Evolutionary conservation across 2,329 filamentous ascomycete species (phyloP), one percentile per base, ranked within the genome.

Genomic region (Rosellinia necatrix): DNA sequence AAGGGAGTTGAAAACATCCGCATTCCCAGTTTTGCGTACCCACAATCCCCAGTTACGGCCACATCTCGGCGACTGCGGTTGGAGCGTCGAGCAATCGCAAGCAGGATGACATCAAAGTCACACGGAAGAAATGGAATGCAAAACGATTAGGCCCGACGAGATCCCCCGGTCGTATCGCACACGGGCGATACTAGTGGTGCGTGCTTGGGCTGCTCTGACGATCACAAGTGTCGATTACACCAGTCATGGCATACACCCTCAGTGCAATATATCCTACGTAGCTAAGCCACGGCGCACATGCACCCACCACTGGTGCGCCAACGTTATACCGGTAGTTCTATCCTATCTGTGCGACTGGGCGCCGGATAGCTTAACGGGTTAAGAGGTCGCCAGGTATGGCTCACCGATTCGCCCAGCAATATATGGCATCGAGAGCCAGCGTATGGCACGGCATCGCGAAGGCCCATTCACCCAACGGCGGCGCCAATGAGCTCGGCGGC

Each of bases 21-120:
- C 13, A 17, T 29, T 24, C 40, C 40, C 29, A 38, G 29, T 37
- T 47, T 21, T 21, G 29, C 22, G 27, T 43, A 56, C 32, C 32
- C 48, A n/a, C 21, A 47, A 12, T 42, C 30, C 34, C 41, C 24
- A 49, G 13, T 22, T 35, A 55, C 58, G 60, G 60, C 52, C 47
- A 55, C 49, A 57, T 53, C 40, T 63, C 61, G 61, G 61, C 48
- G 50, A 25, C 49, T 51, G 49, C 43, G 21, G 13, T 34, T 19
- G 15, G 24, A 34, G 9, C 13, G 40, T 37, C 34, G 25, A 54
- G 40, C 34, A 52, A 44, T 12, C 22, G 30, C 49, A 40, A 44
- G 41, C 40, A 37, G 37, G 49, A 34, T 6, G 15, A 42, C 30
- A 6, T 29, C 37, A 38, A 44, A 42, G 50, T 57, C 25, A 37